phyloP scores from a whole-genome alignment of 768 basidiomycete species.

The Tylopilus rubrobrunneus region DNA sequence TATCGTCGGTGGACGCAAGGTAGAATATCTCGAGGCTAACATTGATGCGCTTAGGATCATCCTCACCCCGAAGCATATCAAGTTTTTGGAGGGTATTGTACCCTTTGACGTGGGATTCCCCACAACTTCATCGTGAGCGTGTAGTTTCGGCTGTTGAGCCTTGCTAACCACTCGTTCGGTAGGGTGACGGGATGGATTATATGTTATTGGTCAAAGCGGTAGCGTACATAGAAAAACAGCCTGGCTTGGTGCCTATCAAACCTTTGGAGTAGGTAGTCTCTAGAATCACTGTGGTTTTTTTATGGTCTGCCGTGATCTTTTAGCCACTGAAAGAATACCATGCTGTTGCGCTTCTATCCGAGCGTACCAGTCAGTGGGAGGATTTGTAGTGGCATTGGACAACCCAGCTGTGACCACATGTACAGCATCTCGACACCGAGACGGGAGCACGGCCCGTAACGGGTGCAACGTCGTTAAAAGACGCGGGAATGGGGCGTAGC shows the following conservation, averaged over 20 bases:
- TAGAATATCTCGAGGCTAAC: slow-evolving; percentile 39
- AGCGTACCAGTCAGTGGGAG: no score
- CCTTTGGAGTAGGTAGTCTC: slow-evolving; percentile 1
- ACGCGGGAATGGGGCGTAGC: no score
- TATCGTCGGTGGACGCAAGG: slow-evolving; percentile 38
- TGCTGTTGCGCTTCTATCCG: no score
- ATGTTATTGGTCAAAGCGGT: slow-evolving; percentile 11
- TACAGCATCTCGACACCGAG: no score
- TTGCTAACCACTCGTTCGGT: not conserved
- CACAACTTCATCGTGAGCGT: slow-evolving; percentile 27
- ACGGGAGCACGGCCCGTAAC: no score
- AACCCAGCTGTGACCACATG: no score
- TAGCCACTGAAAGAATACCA: no score
- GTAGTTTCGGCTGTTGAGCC: not conserved
- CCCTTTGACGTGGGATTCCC: slow-evolving; percentile 40
- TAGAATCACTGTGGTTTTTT: not conserved
- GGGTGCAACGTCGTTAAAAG: no score
- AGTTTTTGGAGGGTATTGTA: slow-evolving; percentile 6
- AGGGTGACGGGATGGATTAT: slow-evolving; percentile 27
- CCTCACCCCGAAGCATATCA: slow-evolving; percentile 35
- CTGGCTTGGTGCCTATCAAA: slow-evolving; percentile 9
- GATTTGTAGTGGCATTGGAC: no score
- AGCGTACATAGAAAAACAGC: slow-evolving; percentile 19
- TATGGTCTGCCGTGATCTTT: not conserved
- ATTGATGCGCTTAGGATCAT: slow-evolving; percentile 35